A percentile compares a stretch with the other conserved stretches of the same genome.
Conservation (phyloP, 345 rosid genomes). For the Adansonia digitata region DNA sequence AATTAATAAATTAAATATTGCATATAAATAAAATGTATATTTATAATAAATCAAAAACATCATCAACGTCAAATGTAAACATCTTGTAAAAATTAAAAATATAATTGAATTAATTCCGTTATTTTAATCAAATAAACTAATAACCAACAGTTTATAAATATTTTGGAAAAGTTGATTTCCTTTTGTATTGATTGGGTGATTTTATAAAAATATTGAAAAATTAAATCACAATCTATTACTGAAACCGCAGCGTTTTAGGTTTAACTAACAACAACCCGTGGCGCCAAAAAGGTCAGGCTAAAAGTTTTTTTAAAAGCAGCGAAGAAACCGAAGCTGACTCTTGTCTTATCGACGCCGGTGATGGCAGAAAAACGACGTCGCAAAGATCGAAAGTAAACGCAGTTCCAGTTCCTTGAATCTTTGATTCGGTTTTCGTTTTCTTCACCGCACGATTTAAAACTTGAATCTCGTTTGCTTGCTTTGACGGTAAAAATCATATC, state of each 20-base stretch:
- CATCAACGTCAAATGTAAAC: too few relatives aligned
- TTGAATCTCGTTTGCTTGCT: not conserved
- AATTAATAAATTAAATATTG: too few relatives aligned
- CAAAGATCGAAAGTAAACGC: not conserved
- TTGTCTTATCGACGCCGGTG: not conserved
- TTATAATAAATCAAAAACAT: too few relatives aligned
- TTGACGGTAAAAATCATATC: not conserved
- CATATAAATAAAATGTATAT: too few relatives aligned
- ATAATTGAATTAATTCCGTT: too few relatives aligned
- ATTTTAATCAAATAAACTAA: too few relatives aligned
- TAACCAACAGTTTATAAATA: too few relatives aligned
- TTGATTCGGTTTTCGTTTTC: not conserved
- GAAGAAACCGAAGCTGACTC: not conserved
- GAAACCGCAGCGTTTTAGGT: not conserved
- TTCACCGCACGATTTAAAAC: not conserved
- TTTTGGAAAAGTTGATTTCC: too few relatives aligned
- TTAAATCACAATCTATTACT: not conserved
- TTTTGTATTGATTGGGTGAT: too few relatives aligned
- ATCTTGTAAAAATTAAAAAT: too few relatives aligned
- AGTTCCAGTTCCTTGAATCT: constrained; percentile 6
- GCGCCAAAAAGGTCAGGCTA: not conserved
- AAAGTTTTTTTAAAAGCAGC: not conserved
- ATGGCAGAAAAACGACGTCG: constrained; percentile 25
- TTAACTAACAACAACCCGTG: not conserved
- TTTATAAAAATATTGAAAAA: not conserved